phyloP scores from a whole-genome alignment of 192 early-diverging fungal genomes.

The Backusella tarrabulga region DNA sequence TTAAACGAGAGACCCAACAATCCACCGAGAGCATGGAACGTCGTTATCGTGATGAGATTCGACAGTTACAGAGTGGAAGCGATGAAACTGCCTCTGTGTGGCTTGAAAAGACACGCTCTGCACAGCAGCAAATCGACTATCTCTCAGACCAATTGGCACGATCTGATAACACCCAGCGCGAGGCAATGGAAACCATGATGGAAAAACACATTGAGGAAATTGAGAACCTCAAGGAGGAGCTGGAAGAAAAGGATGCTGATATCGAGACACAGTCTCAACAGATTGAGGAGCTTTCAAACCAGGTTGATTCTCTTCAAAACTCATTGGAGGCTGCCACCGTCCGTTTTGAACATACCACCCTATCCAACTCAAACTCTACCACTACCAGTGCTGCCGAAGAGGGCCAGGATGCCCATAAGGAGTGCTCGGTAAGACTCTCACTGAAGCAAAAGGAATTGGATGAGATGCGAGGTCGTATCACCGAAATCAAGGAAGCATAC shows the following conservation, averaged over 20 bases:
- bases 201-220: not conserved
- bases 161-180: not conserved
- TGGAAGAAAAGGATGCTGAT: conserved; percentile 11
- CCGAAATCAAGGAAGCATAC: conserved; percentile 7
- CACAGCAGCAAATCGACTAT: conserved; percentile 17
- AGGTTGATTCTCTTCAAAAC: conserved; percentile 23
- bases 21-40: conserved; percentile 16
- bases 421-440: not conserved
- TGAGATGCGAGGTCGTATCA: not conserved
- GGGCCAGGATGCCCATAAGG: not conserved
- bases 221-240: not conserved
- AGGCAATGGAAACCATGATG: not conserved
- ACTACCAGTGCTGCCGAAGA: not conserved
- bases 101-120: conserved; percentile 23
- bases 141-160: conserved; percentile 2
- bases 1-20: not conserved
- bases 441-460: conserved; percentile 9
- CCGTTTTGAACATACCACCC: conserved; percentile 18
- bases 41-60: conserved; percentile 27
- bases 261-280: conserved; percentile 12
- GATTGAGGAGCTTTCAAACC: conserved; percentile 10
- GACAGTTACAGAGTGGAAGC: conserved; percentile 23
- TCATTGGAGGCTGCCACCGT: conserved; percentile 22
- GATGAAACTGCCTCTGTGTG: conserved; percentile 29
- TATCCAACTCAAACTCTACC: not conserved